Base-by-base conservation (phyloP, 345 rosid species). In the Eucalyptus erythrocorys region DNA sequence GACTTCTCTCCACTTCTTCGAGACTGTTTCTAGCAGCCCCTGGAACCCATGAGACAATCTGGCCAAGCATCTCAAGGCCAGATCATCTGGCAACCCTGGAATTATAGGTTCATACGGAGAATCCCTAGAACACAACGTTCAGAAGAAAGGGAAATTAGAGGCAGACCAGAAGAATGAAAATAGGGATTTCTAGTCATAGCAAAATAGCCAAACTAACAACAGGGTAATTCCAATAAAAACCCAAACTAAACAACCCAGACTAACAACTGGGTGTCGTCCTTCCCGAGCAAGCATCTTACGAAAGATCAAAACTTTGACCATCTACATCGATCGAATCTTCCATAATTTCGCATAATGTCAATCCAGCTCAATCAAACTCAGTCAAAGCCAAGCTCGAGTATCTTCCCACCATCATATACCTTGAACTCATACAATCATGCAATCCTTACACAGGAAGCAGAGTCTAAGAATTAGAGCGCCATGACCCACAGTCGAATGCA, bases 81-180 rank as follows among this genome's bases (percentile, higher is more conserved):
- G 87, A 92, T 96, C 97, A 92, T 97, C 96, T 3, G 98, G 99
- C 86, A 96, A 91, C 79, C 96, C 97, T 11, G 97, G 97, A 80
- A 97, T 91, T 22, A 96, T 64, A 53, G 94, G 91, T 88, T 96
- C 93, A 80, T 92, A 64, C 27, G 40, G 89, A 87, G 91, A 90
- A 49, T 93, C 96, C 98, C 96, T 94, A 85, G 85, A 86, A 76
- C 47, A 16, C 76, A 89, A 81, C 34, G 13, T 21, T 48, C 9
- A 85, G 42, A 26, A 85, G 30, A 32, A 64, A 19, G 76, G 51
- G 80, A 87, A 57, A 86, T 15, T 27, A 34, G 32, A 57, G 47
- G 84, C 15, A 76, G 47, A 40, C 30, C 47, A 76, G 57, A 21
- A 51, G 49, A 86, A 86, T 57, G 42, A 34, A 59, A 45, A 86